Base-by-base conservation (phyloP, 345 rosid species). In the Camelina neglecta region DNA sequence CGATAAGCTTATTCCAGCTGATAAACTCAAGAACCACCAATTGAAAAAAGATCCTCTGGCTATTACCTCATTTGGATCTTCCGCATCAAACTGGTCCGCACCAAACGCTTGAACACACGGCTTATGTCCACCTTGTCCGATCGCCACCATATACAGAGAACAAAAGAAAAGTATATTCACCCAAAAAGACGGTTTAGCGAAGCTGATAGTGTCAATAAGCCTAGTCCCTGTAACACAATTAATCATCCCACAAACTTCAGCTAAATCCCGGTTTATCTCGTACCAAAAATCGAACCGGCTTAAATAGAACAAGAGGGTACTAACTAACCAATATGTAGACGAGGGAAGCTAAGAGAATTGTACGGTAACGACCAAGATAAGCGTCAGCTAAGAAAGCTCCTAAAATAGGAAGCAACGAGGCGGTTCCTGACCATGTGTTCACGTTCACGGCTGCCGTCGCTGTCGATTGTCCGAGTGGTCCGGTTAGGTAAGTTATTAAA, bases 201-300 rank as follows among this genome's bases (percentile, higher is more conserved):
- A 26, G 96, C 91, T 4, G 96, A 91, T 20, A 93, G 41, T 2
- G 93, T 89, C 75, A 93, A 71, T 76, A 85, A 49, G 29, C 83
- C 80, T 50, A 86, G 84, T 31, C 90, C 93, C 90, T 86, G 86
- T 70, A n/a, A 26, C 31, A 21, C 20, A 69, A 54, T 16, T 38
- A 42, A 36, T 26, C 12, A 38, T 12, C 6, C 7, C 21, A 10
- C 60, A 38, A 59, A 39, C 8, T 29, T 63, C 5, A 70, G 12
- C 33, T 57, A 15, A 11, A 71, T 9, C 51, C 35, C 77, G 56
- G 64, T 42, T 54, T 64, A 63, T 16, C 11, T 62, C 15, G 12
- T 38, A 72, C 2, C 20, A 2, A 39, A 39, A 56, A 21, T 18
- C 3, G 38, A 67, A 15, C 31, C 72, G 71, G 64, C 56, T 65